A percentile compares a stretch with the other conserved stretches of the same genome.
Evolutionary conservation across 139 green algal species (phyloP).

Genomic region (Chlorella sp.): DNA sequence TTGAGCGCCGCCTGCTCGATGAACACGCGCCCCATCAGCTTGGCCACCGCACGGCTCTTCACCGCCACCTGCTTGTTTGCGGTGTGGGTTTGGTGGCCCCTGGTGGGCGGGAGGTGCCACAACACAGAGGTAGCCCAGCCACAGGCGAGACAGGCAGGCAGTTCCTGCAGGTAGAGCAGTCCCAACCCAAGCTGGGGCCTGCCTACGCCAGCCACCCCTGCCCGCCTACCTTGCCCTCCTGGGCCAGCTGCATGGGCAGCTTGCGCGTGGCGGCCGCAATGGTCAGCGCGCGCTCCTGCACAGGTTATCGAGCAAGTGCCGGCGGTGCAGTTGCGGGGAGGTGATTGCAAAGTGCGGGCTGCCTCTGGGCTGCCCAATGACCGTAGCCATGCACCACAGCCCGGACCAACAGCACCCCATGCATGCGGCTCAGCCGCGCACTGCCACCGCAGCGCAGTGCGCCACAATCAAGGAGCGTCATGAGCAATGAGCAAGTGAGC

Average conservation of each 20-base stretch:
- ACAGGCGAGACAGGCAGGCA: background rate
- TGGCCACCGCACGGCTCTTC: constrained; percentile 2
- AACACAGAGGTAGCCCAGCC: no score
- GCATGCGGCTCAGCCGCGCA: no score
- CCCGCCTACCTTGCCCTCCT: constrained; percentile 37
- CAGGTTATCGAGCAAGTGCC: background rate
- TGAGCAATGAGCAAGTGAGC: background rate
- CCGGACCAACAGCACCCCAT: no score
- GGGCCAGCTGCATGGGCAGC: constrained; percentile 50
- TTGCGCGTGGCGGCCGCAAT: constrained; percentile 69
- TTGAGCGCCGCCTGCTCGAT: constrained; percentile 63
- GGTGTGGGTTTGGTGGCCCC: no score
- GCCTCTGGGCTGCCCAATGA: no score
- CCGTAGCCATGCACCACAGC: no score
- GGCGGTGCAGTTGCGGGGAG: no score
- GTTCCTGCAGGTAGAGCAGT: background rate
- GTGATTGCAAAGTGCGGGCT: no score
- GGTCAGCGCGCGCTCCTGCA: constrained; percentile 63
- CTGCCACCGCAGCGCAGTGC: no score
- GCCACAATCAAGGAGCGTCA: background rate
- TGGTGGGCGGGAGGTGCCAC: no score
- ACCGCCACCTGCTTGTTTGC: no score
- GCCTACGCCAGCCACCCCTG: background rate
- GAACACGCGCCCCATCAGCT: constrained; percentile 57
- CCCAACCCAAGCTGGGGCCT: background rate